Conservation (phyloP, 139 green algal genomes). For the Gonium pectorale region DNA sequence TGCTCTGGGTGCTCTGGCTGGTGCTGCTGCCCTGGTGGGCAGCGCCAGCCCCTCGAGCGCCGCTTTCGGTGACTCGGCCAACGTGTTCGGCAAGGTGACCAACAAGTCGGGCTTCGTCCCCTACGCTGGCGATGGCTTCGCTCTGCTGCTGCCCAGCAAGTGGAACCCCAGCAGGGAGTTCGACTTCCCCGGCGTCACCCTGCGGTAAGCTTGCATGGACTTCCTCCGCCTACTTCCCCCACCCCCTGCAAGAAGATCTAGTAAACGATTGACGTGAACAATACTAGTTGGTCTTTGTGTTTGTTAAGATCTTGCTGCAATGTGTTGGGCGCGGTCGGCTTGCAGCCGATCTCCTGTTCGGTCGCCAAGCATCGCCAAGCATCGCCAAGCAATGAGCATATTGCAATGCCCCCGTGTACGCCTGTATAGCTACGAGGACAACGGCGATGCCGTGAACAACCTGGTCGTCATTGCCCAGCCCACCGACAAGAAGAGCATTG, state of each 20-base stretch:
- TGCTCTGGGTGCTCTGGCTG: conserved; percentile 77
- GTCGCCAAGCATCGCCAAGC: too few species aligned
- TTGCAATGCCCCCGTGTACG: background rate
- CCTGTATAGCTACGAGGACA: conserved; percentile 94
- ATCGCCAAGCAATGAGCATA: too few species aligned
- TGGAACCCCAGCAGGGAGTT: conserved; percentile 96
- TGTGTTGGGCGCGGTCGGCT: too few species aligned
- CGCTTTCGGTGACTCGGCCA: conserved; percentile 90
- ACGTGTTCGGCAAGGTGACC: conserved; percentile 90
- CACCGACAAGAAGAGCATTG: conserved; percentile 86
- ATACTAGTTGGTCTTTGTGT: too few species aligned
- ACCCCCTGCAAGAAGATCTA: too few species aligned
- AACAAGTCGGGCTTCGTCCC: conserved; percentile 91
- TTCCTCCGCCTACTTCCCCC: too few species aligned
- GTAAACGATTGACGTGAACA: too few species aligned
- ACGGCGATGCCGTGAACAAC: conserved; percentile 95
- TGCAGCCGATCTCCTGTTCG: too few species aligned
- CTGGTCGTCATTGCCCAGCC: conserved; percentile 77
- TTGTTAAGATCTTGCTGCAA: too few species aligned
- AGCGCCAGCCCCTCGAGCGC: conserved; percentile 70
- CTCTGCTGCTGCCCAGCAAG: conserved; percentile 93
- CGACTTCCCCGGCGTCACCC: conserved; percentile 81
- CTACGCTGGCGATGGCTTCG: conserved; percentile 94
- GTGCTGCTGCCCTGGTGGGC: conserved; percentile 69
- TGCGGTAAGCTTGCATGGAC: conserved; percentile 58